A percentile compares a stretch with the other conserved stretches of the same genome.
Conservation (phyloP, 768 basidiomycete species). For the Leccinum rimulosum region DNA sequence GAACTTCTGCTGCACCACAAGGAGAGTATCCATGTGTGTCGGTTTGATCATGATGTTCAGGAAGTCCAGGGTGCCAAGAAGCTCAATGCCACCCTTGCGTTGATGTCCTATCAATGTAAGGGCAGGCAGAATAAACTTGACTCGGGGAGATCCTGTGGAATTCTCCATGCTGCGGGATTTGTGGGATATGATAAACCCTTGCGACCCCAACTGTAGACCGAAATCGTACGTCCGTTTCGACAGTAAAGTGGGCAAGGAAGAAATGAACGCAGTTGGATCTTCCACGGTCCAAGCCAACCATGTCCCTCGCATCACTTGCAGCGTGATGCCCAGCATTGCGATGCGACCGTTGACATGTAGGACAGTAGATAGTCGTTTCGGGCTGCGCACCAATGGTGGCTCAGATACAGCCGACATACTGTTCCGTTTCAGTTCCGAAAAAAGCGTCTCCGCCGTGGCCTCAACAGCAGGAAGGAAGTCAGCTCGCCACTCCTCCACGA, state of each 20-base stretch:
- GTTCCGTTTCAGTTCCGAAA: conserved; percentile 59
- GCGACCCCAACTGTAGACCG: conserved; percentile 64
- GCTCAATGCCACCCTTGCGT: conserved; percentile 42
- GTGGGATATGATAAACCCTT: conserved; percentile 57
- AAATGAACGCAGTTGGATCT: conserved; percentile 46
- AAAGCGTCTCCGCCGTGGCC: conserved; percentile 57
- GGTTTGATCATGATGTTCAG: conserved; percentile 76
- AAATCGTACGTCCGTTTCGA: conserved; percentile 44
- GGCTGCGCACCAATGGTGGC: conserved; percentile 24
- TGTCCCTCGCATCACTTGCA: conserved; percentile 86
- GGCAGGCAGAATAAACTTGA: conserved; percentile 66
- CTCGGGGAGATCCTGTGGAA: conserved; percentile 41
- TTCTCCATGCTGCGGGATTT: conserved; percentile 37
- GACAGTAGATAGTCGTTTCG: conserved; percentile 14
- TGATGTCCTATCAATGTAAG: conserved; percentile 64
- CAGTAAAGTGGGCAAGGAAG: conserved; percentile 35
- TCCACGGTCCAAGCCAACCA: conserved; percentile 78
- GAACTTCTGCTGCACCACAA: conserved; percentile 85
- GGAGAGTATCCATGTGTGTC: conserved; percentile 77
- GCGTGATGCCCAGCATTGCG: conserved; percentile 50
- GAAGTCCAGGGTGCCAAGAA: conserved; percentile 62
- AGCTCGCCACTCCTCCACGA: conserved; percentile 78
- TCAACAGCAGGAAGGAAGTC: conserved; percentile 78
- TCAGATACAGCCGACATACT: conserved; percentile 33
- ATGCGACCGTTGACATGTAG: conserved; percentile 56